Base-by-base conservation (phyloP, 176 grass and related monocot genomes). In the Aegilops sharonensis region DNA sequence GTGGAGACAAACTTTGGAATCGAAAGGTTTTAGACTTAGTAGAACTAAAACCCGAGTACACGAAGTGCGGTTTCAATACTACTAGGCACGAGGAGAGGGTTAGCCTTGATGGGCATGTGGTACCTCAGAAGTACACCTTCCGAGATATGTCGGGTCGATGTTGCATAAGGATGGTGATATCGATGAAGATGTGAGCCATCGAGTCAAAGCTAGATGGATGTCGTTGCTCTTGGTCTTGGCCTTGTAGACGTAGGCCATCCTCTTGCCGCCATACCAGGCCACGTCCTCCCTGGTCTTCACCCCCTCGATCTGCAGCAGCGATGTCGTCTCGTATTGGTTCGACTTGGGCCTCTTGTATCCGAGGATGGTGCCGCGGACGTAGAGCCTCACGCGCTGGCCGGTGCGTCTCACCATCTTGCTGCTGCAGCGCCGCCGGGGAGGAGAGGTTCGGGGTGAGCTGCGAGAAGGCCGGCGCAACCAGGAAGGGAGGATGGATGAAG, bases 341-440 rank as follows among this genome's bases (percentile, higher is more conserved):
- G 88, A 92, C 84, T 97, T 97, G 24, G 92, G 94, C 68, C 94
- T 94, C 87, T 97, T 97, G 88, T 94, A 97, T 68, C 89, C 91
- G 43, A 94, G 89, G 82, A 97, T 90, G 72, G 94, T 97, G 72
- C 94, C 91, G 3, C 89, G 91, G 62, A 94, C 89, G 61, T 94
- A 94, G 74, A 96, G 86, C 84, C 94, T 29, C 57, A 91, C 89
- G 59, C 85, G 89, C 89, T 91, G 89, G 5, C 89, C 89, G 3
- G 74, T 68, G 36, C 89, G 81, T 5, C 89, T 91, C 89, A 91
- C 85, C 89, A 91, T 91, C 73, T 86, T 67, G 83, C 42, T 23
- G 64, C 42, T 31, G 74, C 75, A 59, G 23, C 75, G 24, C 75
- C 45, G 81, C 80, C 81, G 75, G 75, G 48, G 60, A 74, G 11